phyloP scores from a whole-genome alignment of 306 rosid species.

The Hippophae tibetana region DNA sequence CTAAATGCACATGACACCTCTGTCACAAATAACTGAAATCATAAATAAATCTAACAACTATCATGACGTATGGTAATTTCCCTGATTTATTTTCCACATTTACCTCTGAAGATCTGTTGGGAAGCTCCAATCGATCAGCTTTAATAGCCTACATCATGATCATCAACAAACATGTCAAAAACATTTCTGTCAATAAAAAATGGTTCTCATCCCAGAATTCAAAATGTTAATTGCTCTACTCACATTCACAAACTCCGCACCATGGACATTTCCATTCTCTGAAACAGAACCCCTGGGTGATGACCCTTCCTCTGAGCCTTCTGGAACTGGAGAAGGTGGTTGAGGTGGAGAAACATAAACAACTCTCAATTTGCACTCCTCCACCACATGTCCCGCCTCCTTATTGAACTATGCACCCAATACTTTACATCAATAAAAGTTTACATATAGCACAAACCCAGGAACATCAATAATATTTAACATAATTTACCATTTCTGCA shows the following conservation, averaged over 20 bases:
- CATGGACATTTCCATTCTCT: slow-evolving; percentile 53
- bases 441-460: not conserved
- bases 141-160: slow-evolving; percentile 44
- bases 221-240: slow-evolving; percentile 40
- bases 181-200: slow-evolving; percentile 5
- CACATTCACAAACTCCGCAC: slow-evolving; percentile 46
- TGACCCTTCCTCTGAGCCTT: slow-evolving; percentile 87
- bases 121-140: slow-evolving; percentile 41
- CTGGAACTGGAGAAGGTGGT: slow-evolving; percentile 83
- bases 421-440: slow-evolving; percentile 26
- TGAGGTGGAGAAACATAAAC: slow-evolving; percentile 73
- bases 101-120: slow-evolving; percentile 75
- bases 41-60: not conserved
- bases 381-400: slow-evolving; percentile 73
- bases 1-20: not conserved
- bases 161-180: slow-evolving; percentile 14
- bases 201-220: slow-evolving; percentile 9
- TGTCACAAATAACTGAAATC: not conserved
- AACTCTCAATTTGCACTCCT: slow-evolving; percentile 85
- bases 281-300: slow-evolving; percentile 72
- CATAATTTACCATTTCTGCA: slow-evolving; percentile 66
- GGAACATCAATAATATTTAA: slow-evolving; percentile 1
- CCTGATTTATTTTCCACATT: not conserved
- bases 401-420: slow-evolving; percentile 60
- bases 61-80: not conserved